Base-by-base conservation (phyloP, 1,284 basidiomycete species). In the Cryptococcus maquisensis region DNA sequence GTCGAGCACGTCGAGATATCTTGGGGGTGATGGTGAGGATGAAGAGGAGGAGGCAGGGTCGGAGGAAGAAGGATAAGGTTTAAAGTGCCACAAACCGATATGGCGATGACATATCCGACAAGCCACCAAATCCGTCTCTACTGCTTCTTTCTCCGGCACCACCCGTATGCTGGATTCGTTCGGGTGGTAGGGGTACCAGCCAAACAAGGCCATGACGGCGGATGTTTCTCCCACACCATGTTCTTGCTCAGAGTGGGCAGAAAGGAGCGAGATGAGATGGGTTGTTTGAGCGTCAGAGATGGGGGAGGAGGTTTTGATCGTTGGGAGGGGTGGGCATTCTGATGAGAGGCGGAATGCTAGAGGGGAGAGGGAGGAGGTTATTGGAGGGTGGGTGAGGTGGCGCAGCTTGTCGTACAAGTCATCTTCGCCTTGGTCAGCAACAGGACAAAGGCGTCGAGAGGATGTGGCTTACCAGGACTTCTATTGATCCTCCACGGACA, bases 131-230 rank as follows among this genome's bases (percentile, higher is more conserved):
- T 71, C 70, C 10, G 69, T 69, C 45, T 50, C 43, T 26, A 12
- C 16, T 1, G 16, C 23, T 44, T 36, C 15, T 8, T n/a, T 55
- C 28, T 48, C 28, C 13, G 23, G 41, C 23, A 54, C 43, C 52
- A 62, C 21, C n/a, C 26, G 38, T 38, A 49, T 32, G 2, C 47
- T 39, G 3, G 44, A 38, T 8, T 32, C 12, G 26, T 66, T 58
- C 3, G 66, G 61, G 38, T 67, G 60, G 54, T 68, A 65, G 1
- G 72, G 69, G 36, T 64, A 72, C 72, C 72, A 74, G 3, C 59
- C 71, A 55, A 72, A 74, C 9, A 71, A 45, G 1, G 71, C 61
- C 21, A 69, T 52, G 0, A 52, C 51, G 4, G 63, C 51, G 1
- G 64, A 60, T 47, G 56, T 46, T n/a, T 28, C 32, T 7, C 48